Percentiles rank a stretch among this genome's conserved stretches.
Evolutionary conservation across 805 yeast species (phyloP).

Genomic region (Candida cerambycidarum): DNA sequence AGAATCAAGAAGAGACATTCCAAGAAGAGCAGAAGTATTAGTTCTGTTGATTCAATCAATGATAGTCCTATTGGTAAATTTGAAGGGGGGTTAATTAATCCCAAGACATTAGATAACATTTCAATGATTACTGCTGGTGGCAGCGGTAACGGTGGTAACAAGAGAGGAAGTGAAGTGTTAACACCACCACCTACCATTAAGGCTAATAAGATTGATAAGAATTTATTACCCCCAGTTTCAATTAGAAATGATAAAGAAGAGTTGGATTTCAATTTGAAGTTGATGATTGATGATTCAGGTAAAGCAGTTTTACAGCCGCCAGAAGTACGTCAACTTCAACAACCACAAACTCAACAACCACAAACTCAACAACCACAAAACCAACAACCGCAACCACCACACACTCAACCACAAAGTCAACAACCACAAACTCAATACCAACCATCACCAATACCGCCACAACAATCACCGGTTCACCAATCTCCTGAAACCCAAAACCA

Average conservation of each 20-base stretch:
- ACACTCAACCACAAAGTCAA: background rate
- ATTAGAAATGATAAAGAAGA: slow-evolving; percentile 12
- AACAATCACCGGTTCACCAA: background rate
- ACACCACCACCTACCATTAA: slow-evolving; percentile 16
- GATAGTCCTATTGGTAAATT: slow-evolving; percentile 11
- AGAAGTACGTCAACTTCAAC: background rate
- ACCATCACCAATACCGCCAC: too few species aligned
- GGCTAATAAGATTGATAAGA: slow-evolving; percentile 5
- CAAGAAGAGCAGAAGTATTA: slow-evolving; percentile 9
- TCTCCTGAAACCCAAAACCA: background rate
- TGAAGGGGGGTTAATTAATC: slow-evolving; percentile 24
- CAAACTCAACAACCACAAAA: background rate
- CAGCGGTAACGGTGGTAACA: slow-evolving; percentile 1
- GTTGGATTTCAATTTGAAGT: slow-evolving; percentile 31
- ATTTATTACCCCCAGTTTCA: slow-evolving; percentile 16
- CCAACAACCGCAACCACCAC: background rate
- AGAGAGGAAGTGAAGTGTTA: background rate
- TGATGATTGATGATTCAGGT: slow-evolving; percentile 42
- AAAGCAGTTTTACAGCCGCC: slow-evolving; percentile 31
- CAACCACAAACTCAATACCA: background rate
- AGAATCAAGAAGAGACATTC: slow-evolving; percentile 8
- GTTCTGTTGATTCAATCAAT: slow-evolving; percentile 12
- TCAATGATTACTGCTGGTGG: slow-evolving; percentile 25
- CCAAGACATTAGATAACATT: slow-evolving; percentile 36
- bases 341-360: background rate